Percentiles rank a stretch among this genome's conserved stretches.
Conservation (phyloP, 2,329 filamentous ascomycete genomes). For the Pyricularia sp. region DNA sequence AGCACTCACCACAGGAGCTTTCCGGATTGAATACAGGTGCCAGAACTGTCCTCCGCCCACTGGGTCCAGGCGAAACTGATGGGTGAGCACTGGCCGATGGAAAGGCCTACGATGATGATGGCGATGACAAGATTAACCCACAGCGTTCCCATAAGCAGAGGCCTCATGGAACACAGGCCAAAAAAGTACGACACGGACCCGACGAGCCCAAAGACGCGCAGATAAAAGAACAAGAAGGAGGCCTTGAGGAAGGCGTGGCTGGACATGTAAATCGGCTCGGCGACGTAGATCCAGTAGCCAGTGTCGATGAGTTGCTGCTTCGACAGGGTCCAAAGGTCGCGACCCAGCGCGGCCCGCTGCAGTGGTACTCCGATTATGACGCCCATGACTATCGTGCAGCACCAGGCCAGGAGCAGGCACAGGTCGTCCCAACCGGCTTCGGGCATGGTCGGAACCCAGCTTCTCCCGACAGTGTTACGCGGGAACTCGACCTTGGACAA, state of each 20-base stretch:
- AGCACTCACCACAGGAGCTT: slow-evolving; percentile 24
- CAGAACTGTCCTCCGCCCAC: slow-evolving; percentile 37
- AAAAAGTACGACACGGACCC: background rate
- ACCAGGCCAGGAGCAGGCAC: background rate
- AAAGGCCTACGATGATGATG: slow-evolving; percentile 27
- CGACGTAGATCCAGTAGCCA: slow-evolving; percentile 30
- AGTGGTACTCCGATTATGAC: background rate
- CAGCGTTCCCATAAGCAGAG: slow-evolving; percentile 30
- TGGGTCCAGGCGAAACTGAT: slow-evolving; percentile 41
- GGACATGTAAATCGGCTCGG: slow-evolving; percentile 32
- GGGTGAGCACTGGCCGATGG: slow-evolving; percentile 41
- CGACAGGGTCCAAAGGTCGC: slow-evolving; percentile 41
- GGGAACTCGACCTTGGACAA: background rate
- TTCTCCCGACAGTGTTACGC: no score
- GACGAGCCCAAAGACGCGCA: slow-evolving; percentile 34
- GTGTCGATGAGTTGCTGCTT: slow-evolving; percentile 31
- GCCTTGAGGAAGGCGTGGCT: slow-evolving; percentile 37
- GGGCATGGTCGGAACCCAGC: background rate
- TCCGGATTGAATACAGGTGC: slow-evolving; percentile 39
- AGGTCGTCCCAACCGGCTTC: background rate
- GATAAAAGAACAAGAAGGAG: slow-evolving; percentile 43
- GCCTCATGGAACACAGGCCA: slow-evolving; percentile 19
- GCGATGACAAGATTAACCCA: slow-evolving; percentile 28
- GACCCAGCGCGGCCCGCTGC: slow-evolving; percentile 32
- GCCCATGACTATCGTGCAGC: background rate